Percentiles rank a stretch among this genome's conserved stretches.
phyloP scores from a whole-genome alignment of 768 basidiomycete species.

The Trametes maxima region DNA sequence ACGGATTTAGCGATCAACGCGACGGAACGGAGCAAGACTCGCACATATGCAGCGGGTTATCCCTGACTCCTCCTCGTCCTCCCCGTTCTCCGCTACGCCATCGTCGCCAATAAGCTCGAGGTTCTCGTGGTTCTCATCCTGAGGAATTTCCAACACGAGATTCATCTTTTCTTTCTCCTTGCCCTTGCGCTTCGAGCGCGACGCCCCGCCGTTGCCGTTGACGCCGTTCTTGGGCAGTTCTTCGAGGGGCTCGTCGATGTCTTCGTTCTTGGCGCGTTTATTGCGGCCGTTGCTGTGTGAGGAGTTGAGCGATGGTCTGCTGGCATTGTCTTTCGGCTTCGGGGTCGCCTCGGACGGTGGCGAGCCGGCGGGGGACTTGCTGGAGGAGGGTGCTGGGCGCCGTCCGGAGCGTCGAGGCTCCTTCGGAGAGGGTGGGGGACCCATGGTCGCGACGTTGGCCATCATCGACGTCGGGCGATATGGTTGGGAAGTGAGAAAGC shows the following conservation, averaged over 20 bases:
- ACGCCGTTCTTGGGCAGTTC: conserved; percentile 49
- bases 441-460: conserved; percentile 73
- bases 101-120: conserved; percentile 36
- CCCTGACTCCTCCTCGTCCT: conserved; percentile 58
- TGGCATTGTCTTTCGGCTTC: conserved; percentile 31
- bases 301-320: conserved; percentile 29
- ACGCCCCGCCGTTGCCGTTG: conserved; percentile 39
- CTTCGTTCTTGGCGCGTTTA: conserved; percentile 76
- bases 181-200: conserved; percentile 61
- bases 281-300: conserved; percentile 37
- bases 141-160: conserved; percentile 31
- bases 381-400: conserved; percentile 68
- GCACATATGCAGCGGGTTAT: conserved; percentile 88
- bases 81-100: conserved; percentile 48
- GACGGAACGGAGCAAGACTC: conserved; percentile 60
- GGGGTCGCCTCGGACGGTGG: conserved; percentile 49
- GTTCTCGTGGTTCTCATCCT: conserved; percentile 32
- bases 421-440: conserved; percentile 74
- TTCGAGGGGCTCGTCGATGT: conserved; percentile 63
- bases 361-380: conserved; percentile 72
- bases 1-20: conserved; percentile 21
- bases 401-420: conserved; percentile 79
- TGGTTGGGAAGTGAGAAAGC: conserved; percentile 22
- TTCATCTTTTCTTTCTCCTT: conserved; percentile 58
- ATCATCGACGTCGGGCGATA: conserved; percentile 34